Evolutionary conservation across 164 flowering plant genomes (phyloP), one percentile per base, ranked within the genome.

Genomic region (Chimonanthus praecox): DNA sequence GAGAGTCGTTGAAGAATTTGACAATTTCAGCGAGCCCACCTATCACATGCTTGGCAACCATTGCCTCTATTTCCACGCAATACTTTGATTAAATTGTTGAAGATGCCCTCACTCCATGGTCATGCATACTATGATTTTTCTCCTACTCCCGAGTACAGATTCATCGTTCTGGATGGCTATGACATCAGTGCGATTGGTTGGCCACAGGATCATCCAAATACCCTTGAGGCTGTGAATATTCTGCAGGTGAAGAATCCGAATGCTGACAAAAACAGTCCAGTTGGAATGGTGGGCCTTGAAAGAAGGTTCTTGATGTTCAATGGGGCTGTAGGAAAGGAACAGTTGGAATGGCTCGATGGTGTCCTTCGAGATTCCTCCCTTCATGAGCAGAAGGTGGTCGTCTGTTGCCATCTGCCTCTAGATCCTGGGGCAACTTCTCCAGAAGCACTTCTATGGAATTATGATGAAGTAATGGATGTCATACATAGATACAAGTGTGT

Each of bases 21-120:
- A 83, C 72, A 81, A 78, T 1, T 92, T 91, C 70, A 77, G 82
- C 76, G 94, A 97, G 43, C 89, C 87, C 4, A 82, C 86, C 1
- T 85, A 90, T 80, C 98, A 95, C 82, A 81, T 93, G 93, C 87
- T 95, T 72, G 99, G 99, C n/a, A 95, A 95, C 74, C 99, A 95
- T 75, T 93, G 99, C 77, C 96, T 91, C 49, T 95, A 95, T 90
- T 95, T 50, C 89, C 98, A 7, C 97, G 97, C 2, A 77, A 79
- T 21, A 70, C 80, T 64, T 82, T 94, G 70, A 90, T 92, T 65
- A 91, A 93, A 3, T 48, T 88, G 18, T 70, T 94, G 83, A 87
- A 86, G 73, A 89, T 94, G 46, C 84, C 87, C 16, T 75, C 84
- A 76, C 47, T 16, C 21, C 77, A 87, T 58, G 80, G 82, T 3